Evolutionary conservation across 75 land plant species (phyloP).

Genomic region (Pinus tabuliformis): DNA sequence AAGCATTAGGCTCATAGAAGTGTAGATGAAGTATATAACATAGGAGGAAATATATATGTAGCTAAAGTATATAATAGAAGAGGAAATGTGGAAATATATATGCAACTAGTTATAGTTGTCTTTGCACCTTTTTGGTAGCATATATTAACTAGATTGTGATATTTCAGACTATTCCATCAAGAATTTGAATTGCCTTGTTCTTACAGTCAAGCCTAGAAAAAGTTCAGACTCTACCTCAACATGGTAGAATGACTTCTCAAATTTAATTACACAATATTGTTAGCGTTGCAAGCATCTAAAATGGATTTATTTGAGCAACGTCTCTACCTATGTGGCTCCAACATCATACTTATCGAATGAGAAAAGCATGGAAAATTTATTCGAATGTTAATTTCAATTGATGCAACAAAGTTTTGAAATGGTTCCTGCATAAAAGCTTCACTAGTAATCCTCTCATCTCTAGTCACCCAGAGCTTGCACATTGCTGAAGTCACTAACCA

Average conservation of each 20-base stretch:
- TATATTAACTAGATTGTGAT: no score
- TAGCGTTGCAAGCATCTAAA: not conserved
- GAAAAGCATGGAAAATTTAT: not conserved
- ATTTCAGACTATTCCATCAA: slow-evolving; percentile 2
- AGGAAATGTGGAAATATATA: no score
- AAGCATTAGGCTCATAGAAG: no score
- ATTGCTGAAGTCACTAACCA: not conserved
- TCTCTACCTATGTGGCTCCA: not conserved
- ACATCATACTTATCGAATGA: not conserved
- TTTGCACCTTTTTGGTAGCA: no score
- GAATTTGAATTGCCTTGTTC: slow-evolving; percentile 5
- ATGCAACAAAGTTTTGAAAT: not conserved
- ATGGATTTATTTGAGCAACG: not conserved
- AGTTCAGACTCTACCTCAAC: no score
- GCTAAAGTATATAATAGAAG: no score
- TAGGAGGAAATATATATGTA: no score
- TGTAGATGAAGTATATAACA: no score
- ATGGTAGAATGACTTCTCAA: not conserved
- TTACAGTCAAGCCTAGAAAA: not conserved
- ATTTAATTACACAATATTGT: not conserved
- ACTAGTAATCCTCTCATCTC: not conserved
- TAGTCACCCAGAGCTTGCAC: not conserved
- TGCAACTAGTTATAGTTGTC: no score
- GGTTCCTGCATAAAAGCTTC: not conserved
- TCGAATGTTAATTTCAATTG: not conserved